phyloP scores from a whole-genome alignment of 1,284 basidiomycete species.

The Rhodotorula sp. region DNA sequence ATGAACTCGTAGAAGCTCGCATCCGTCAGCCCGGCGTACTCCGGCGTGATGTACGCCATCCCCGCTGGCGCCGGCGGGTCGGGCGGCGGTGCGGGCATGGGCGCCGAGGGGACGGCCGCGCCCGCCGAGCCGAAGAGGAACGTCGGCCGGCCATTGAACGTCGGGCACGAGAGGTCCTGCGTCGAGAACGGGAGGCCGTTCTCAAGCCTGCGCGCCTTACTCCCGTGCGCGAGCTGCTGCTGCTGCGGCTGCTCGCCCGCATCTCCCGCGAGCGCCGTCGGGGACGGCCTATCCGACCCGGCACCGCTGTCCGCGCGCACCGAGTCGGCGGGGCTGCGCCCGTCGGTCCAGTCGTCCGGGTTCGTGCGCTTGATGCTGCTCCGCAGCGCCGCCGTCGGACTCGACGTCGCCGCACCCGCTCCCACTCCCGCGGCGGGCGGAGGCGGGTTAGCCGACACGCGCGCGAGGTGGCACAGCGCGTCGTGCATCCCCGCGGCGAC shows the following conservation, averaged over 20 bases:
- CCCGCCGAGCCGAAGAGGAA: constrained; percentile 3
- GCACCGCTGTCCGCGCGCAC: neutral
- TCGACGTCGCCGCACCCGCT: neutral
- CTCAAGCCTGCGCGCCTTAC: constrained; percentile 11
- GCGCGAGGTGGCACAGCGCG: constrained; percentile 6
- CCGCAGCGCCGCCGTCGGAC: neutral
- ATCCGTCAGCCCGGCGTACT: neutral
- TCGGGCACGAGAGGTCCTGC: constrained; percentile 19
- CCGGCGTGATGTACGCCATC: neutral
- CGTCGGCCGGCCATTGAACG: constrained; percentile 30
- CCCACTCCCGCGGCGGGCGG: neutral
- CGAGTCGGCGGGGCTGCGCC: constrained; percentile 15
- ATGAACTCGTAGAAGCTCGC: neutral
- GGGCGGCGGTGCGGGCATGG: neutral
- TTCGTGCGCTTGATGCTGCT: constrained; percentile 11
- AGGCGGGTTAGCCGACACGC: neutral
- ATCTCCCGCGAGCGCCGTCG: no score
- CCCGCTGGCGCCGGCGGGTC: neutral
- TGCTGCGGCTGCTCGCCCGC: neutral
- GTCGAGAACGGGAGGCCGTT: constrained; percentile 26
- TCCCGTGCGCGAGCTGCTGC: neutral
- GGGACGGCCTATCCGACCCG: constrained; percentile 19
- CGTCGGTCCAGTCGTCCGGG: constrained; percentile 17
- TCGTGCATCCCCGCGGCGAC: constrained; percentile 22
- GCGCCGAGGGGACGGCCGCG: neutral